Evolutionary conservation across 345 rosid species (phyloP).

Genomic region (Alliaria petiolata): DNA sequence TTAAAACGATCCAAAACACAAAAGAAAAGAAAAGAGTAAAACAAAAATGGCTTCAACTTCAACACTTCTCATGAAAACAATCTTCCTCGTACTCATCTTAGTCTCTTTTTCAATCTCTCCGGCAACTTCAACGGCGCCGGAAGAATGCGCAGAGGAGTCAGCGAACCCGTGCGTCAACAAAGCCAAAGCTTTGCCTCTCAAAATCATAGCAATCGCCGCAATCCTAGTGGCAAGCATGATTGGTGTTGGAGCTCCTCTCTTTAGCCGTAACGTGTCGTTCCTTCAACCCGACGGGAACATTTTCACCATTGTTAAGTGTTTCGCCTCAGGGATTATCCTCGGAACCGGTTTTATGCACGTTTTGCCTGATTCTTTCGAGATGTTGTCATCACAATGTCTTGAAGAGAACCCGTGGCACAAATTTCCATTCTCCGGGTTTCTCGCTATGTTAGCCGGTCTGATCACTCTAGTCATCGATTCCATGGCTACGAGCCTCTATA

Average conservation of each 20-base stretch:
- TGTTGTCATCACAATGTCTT: slow-evolving; percentile 59
- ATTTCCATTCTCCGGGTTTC: slow-evolving; percentile 75
- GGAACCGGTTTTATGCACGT: slow-evolving; percentile 92
- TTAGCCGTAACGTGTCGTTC: slow-evolving; percentile 51
- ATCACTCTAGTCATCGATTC: slow-evolving; percentile 64
- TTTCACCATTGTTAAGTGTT: slow-evolving; percentile 57
- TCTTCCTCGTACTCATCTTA: slow-evolving; percentile 30
- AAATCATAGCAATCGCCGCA: slow-evolving; percentile 47
- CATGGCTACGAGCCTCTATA: slow-evolving; percentile 51
- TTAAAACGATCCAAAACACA: slow-evolving; percentile 8
- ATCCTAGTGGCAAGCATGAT: slow-evolving; percentile 58
- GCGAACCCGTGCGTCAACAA: slow-evolving; percentile 44
- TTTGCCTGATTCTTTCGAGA: slow-evolving; percentile 76
- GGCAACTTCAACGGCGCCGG: slow-evolving; percentile 20
- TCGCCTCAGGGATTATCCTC: slow-evolving; percentile 75
- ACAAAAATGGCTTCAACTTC: slow-evolving; percentile 22
- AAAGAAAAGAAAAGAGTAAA: not conserved
- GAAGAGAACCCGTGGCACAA: slow-evolving; percentile 73
- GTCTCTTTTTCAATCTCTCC: slow-evolving; percentile 26
- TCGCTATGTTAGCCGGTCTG: slow-evolving; percentile 72
- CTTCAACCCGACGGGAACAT: slow-evolving; percentile 50
- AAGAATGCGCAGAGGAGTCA: slow-evolving; percentile 29
- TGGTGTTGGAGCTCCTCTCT: slow-evolving; percentile 59
- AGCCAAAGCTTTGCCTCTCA: slow-evolving; percentile 45
- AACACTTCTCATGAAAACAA: slow-evolving; percentile 9